phyloP scores from a whole-genome alignment of 257 asterid genomes.

The Solanum ossicruentum region DNA sequence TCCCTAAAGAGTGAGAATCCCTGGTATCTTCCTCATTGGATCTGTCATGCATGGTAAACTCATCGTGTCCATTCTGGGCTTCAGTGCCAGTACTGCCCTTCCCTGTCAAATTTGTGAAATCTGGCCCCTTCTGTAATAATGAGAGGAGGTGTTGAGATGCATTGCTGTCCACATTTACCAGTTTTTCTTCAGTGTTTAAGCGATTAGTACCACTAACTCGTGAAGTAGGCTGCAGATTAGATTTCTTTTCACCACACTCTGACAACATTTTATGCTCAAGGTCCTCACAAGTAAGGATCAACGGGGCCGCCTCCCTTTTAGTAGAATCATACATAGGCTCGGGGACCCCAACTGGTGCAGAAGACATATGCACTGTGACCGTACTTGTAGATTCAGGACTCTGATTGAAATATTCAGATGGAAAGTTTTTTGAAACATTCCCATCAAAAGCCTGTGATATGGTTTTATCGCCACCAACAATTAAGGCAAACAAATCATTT shows the following conservation, averaged over 20 bases:
- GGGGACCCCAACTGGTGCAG: background rate
- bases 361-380: background rate
- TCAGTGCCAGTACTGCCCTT: constrained; percentile 8
- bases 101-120: constrained; percentile 1
- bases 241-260: constrained; percentile 37
- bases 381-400: background rate
- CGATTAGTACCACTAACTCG: constrained; percentile 14
- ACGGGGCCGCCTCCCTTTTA: constrained; percentile 29
- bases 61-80: constrained; percentile 10
- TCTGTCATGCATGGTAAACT: background rate
- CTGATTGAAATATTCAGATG: background rate
- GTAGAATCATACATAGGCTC: constrained; percentile 8
- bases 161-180: constrained; percentile 23
- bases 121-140: constrained; percentile 52
- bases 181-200: constrained; percentile 21
- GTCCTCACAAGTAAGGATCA: constrained; percentile 79
- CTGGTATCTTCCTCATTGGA: constrained; percentile 1
- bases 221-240: constrained; percentile 13
- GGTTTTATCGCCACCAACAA: background rate
- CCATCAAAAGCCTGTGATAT: background rate
- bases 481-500: background rate
- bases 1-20: constrained; percentile 20
- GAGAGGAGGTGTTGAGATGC: constrained; percentile 77
- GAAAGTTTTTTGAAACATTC: background rate
- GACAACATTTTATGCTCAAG: constrained; percentile 80